Base-by-base conservation (phyloP, 805 yeast species). In the Spathaspora arborariae region DNA sequence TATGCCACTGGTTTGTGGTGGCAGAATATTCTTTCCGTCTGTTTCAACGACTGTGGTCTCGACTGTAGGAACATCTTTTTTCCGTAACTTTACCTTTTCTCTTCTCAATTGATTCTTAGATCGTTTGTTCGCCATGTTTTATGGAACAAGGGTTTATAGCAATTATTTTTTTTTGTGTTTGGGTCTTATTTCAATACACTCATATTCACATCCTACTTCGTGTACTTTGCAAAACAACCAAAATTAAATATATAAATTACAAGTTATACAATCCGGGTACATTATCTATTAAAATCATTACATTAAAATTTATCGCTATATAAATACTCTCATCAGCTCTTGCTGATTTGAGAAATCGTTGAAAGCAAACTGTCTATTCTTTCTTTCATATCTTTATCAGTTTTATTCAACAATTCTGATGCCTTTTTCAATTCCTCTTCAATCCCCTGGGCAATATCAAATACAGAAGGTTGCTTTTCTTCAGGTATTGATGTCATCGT, bases 71-170 rank as follows among this genome's bases (percentile, higher is more conserved):
- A 16, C 47, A 16, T 55, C 63, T 20, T 55, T 48, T 56, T 70
- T 72, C 54, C 72, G 52, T 43, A 57, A 64, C 56, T 73, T 73
- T 15, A 66, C 68, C 45, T 65, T 59, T 48, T 74, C 82, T 47
- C 85, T 62, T 46, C 85, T 61, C 20, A 77, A 55, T 57, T 78
- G 83, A 58, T 80, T 80, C 64, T 79, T 80, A 7, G 78, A 65
- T 50, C 79, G 67, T 50, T 68, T 73, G 16, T 45, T 37, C 13
- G 45, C 35, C 30, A 42, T 42, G 36, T 13, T 19, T 19, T 13
- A 13, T 6, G 16, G n/a, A 30, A 9, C 16, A 13, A 30, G 27
- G 8, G 27, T 24, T 24, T 24, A 27, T 8, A 10, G 6, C 35
- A 9, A 13, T 6, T 15, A 30, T 15, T 30, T n/a, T 30, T 27